Evolutionary conservation across 768 basidiomycete genomes (phyloP), one percentile per base, ranked within the genome.

Genomic region (Kondoa subrosea): DNA sequence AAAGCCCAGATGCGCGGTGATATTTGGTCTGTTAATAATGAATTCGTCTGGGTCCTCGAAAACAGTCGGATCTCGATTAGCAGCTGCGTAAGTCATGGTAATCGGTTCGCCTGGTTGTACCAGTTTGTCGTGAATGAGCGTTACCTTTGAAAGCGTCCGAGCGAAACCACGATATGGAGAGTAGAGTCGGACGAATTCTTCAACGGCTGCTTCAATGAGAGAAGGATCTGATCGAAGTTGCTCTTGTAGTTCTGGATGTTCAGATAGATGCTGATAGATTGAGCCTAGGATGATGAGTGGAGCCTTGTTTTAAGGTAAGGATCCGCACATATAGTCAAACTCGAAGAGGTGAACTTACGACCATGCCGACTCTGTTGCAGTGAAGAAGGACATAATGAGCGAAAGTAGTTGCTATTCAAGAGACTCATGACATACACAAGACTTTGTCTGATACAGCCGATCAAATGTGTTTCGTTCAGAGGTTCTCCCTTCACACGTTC

Each of bases 151-250:
- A 14, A 63, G 34, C 4, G 70, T 71, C 2, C 70, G 64, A 2
- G 64, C 62, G 29, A 71, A 71, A 0, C 70, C 70, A 0, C 70
- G 32, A 40, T 57, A 70, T 1, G 69, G 69, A 1, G 58, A 27
- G 56, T 70, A 70, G 4, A 70, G 32, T 14, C 69, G 70, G 3
- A 71, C 17, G 57, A 71, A 69, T 30, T 70, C 69, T 12, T 70
- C 69, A 26, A 40, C 50, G 0, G 69, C 69, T 1, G 67, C 66
- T 12, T 68, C 68, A 17, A 71, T 57, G 2, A 67, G 31, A 2
- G 32, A 30, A 12, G 34, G 70, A 33, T 66, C 16, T 2, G 29
- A 30, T 32, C 70, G 40, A 50, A 71, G 68, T 58, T 60, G 31
- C 1, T 64, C n/a, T 57, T 71, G 70, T n/a, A 71, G 65, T 3